Evolutionary conservation across 345 rosid species (phyloP).

Genomic region (Ricinus communis): DNA sequence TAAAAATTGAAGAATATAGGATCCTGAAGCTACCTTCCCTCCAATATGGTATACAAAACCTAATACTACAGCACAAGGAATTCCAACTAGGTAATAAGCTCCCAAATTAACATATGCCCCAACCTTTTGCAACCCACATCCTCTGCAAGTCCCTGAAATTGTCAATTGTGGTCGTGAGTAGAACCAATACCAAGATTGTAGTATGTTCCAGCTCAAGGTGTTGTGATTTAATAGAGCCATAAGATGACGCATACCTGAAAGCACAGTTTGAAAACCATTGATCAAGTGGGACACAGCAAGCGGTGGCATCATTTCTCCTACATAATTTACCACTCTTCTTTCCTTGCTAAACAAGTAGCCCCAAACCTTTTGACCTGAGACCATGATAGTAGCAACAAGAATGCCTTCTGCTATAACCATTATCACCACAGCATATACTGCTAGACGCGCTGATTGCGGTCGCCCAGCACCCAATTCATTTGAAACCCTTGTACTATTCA

Average conservation of each 20-base stretch:
- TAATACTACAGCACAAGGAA: conserved; percentile 32
- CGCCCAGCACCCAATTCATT: conserved; percentile 34
- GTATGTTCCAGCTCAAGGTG: background rate
- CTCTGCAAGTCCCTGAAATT: conserved; percentile 47
- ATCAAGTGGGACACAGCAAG: conserved; percentile 37
- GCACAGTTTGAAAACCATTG: conserved; percentile 45
- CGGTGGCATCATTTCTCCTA: conserved; percentile 35
- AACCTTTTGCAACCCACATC: conserved; percentile 61
- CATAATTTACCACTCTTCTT: conserved; percentile 29
- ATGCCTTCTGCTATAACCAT: conserved; percentile 27
- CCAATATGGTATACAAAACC: conserved; percentile 29
- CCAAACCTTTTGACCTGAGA: conserved; percentile 17
- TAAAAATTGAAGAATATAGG: background rate
- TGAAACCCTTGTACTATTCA: conserved; percentile 31
- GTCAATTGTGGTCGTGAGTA: background rate
- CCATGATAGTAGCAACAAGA: background rate
- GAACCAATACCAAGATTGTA: background rate
- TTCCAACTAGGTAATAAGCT: conserved; percentile 49
- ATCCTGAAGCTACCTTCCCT: conserved; percentile 23
- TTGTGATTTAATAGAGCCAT: background rate
- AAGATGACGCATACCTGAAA: conserved; percentile 33
- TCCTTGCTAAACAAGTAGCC: conserved; percentile 31
- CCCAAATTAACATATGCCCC: conserved; percentile 57
- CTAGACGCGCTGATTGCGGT: conserved; percentile 26
- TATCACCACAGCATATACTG: conserved; percentile 9